A percentile compares a stretch with the other conserved stretches of the same genome.
These are phyloP conservation scores for Rhizopogon hawkerae DNA, from an alignment of 1,284 basidiomycete species.

Conservation along the genomic window DNA sequence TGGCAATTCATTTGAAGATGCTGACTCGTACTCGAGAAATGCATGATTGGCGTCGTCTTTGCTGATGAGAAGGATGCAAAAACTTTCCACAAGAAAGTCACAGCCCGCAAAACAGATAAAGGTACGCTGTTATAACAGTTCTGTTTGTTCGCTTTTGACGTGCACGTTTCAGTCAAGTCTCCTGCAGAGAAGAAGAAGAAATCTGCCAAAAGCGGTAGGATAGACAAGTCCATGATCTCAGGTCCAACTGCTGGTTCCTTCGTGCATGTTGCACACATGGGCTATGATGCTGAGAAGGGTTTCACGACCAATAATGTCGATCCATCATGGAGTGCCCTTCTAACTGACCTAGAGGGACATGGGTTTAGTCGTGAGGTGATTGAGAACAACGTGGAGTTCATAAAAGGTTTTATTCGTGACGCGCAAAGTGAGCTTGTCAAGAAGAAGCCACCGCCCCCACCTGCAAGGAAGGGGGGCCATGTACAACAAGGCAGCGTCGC, in stretches of 20 bases:
- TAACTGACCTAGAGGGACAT: slow-evolving; percentile 61
- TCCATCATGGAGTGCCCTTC: slow-evolving; percentile 79
- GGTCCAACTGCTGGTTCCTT: slow-evolving; percentile 75
- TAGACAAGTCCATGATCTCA: slow-evolving; percentile 89
- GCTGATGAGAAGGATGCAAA: slow-evolving; percentile 83
- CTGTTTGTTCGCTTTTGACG: not conserved
- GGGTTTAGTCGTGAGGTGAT: slow-evolving; percentile 64
- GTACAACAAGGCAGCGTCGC: slow-evolving; percentile 28
- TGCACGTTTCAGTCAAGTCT: slow-evolving; percentile 29
- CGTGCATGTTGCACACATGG: slow-evolving; percentile 92
- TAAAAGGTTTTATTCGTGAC: slow-evolving; percentile 74
- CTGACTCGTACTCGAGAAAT: slow-evolving; percentile 42
- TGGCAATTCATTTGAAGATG: slow-evolving; percentile 1
- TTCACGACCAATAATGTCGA: slow-evolving; percentile 89
- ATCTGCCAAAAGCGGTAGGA: slow-evolving; percentile 51
- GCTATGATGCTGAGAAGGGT: slow-evolving; percentile 80
- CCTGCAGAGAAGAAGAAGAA: slow-evolving; percentile 54
- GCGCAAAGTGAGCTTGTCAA: slow-evolving; percentile 37
- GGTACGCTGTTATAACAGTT: slow-evolving; percentile 31
- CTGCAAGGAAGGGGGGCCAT: slow-evolving; percentile 31
- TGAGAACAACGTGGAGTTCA: slow-evolving; percentile 79
- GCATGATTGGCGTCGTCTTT: slow-evolving; percentile 89
- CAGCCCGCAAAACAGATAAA: slow-evolving; percentile 56
- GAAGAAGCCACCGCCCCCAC: slow-evolving; percentile 51
- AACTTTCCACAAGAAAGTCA: slow-evolving; percentile 85